Base-by-base conservation (phyloP, 108 stramenopile species). In the Cyclotella cryptica region DNA sequence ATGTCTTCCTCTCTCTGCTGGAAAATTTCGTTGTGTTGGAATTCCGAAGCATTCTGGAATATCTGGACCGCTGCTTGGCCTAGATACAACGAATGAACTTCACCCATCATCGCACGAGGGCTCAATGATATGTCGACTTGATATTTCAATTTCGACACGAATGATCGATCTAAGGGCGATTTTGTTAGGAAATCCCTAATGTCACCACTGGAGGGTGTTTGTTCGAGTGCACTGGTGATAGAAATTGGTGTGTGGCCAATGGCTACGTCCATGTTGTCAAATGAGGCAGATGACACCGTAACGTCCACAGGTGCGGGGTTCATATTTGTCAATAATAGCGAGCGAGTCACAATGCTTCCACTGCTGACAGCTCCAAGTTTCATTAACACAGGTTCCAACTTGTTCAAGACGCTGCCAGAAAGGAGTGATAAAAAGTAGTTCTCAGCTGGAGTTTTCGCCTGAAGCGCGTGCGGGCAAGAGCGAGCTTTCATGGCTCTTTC, bases 291-390 rank as follows among this genome's bases (percentile, higher is more conserved):
- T 41, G 91, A 84, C 15, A 88, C 84, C 14, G 76, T 79, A n/a
- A 92, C 71, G 15, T 77, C 66, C 15, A 91, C 64, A 35, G 90
- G 87, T 24, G 89, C 67, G 24, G 89, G 93, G 71, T 93, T 93
- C 65, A 84, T 77, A 62, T 93, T 93, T 27, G 87, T 89, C 40
- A 93, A 65, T 62, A 81, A 75, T 5, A 93, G 41, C 26, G 88
- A 86, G 8, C 76, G 65, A 12, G 74, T 74, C 39, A 81, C 75
- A 11, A 84, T 53, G 45, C 82, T 79, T 53, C 83, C 85, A 39
- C 80, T 67, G 35, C 66, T 79, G 0, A 91, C 74, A 26, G 92
- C 88, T 9, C 92, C 92, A 57, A 86, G 71, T 19, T 86, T 73
- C 64, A 93, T 52, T 46, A 93, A 53, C 29, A 91, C 66, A 27